Conservation (phyloP, 169 alveolate species). For the Prorocentrum cordatum region DNA sequence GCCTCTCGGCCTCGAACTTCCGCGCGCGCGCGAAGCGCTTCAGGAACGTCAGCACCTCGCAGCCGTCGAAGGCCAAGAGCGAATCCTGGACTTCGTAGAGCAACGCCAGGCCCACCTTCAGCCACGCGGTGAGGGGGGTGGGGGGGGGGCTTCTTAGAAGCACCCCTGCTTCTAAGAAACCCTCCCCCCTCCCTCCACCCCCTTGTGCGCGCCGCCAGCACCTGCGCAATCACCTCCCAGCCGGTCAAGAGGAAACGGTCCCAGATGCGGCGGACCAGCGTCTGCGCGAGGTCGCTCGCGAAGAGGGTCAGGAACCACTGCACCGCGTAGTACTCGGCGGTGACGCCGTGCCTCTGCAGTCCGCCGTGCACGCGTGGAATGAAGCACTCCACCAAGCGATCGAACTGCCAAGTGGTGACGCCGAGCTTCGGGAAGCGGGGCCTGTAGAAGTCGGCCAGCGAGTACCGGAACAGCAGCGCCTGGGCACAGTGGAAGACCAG, state of each 20-base stretch:
- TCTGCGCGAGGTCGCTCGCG: slow-evolving; percentile 63
- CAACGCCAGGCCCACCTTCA: slow-evolving; percentile 52
- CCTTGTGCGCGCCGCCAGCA: no score
- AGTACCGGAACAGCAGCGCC: slow-evolving; percentile 52
- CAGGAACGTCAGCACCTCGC: slow-evolving; percentile 20
- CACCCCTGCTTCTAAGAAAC: no score
- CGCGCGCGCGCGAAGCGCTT: slow-evolving; percentile 52
- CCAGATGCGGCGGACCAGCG: slow-evolving; percentile 51
- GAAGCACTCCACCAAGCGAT: slow-evolving; percentile 53
- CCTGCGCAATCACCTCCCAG: slow-evolving; percentile 32
- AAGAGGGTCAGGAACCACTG: slow-evolving; percentile 64
- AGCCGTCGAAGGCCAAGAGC: slow-evolving; percentile 24
- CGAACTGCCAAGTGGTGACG: slow-evolving; percentile 52
- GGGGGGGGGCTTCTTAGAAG: no score
- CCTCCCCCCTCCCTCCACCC: no score
- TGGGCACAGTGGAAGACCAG: slow-evolving; percentile 22
- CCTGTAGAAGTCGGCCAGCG: slow-evolving; percentile 63
- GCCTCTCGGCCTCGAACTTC: slow-evolving; percentile 22
- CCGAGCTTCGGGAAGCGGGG: slow-evolving; percentile 59
- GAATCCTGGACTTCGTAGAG: slow-evolving; percentile 24
- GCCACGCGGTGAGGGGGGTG: no score
- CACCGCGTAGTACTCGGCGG: slow-evolving; percentile 69
- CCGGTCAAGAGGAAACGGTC: slow-evolving; percentile 69
- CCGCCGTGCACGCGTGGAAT: slow-evolving; percentile 58
- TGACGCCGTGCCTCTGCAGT: slow-evolving; percentile 15